Base-by-base conservation (phyloP, 495 filamentous ascomycete genomes). In the Aspergillus baeticus region DNA sequence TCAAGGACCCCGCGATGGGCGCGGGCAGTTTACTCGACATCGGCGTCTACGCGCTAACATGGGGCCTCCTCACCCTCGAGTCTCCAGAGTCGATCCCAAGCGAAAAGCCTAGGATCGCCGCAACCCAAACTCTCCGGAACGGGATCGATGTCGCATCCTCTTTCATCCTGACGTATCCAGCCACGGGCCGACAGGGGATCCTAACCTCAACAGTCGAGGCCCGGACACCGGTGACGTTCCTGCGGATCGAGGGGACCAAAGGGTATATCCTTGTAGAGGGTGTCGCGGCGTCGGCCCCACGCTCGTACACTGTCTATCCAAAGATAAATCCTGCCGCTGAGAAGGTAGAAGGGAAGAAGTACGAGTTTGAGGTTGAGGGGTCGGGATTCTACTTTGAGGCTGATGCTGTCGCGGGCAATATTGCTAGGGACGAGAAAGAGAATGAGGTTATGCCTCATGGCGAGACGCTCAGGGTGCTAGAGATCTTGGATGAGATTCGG, bases 341-440 rank as follows among this genome's bases (percentile, higher is more conserved):
- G 4, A 29, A 45, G 15, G 60, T 29, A 15, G 23, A 64, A 58
- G 63, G 6, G 62, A 58, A 14, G 56, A 69, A 45, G n/a, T 58
- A 34, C 54, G 69, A 52, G 18, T 54, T 23, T 33, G 53, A 59
- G 64, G 69, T 48, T 59, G 77, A 10, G 74, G 84, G 66, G 70
- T 77, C 48, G 69, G 81, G 88, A 36, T 90, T 91, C 84, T 89
- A 87, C 72, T 92, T 83, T 82, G 88, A 92, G 67, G 90, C 90
- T 17, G 90, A 93, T 74, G 88, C 89, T 70, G 84, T 77, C 44
- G 89, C 84, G 48, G 71, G 83, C 36, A 90, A 86, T 68, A 63
- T 92, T 49, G 75, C 82, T 37, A 86, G 91, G 67, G 87, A 88
- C 51, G 83, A 80, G 71, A 64, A 75, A 62, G 81, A 92, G 73